Conservation (phyloP, 2,329 filamentous ascomycete genomes). For the Hymenoscyphus infarciens region DNA sequence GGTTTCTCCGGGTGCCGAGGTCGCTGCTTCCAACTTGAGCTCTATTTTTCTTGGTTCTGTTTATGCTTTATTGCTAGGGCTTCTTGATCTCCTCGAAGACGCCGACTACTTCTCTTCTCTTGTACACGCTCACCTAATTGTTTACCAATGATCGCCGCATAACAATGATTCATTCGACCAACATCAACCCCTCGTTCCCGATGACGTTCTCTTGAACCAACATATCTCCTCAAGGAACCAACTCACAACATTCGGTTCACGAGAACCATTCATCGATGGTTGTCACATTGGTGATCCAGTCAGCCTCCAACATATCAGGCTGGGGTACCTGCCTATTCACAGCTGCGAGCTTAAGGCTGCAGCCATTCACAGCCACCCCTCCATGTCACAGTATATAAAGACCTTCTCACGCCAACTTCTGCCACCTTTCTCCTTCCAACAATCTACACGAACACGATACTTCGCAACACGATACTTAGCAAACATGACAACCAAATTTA, state of each 20-base stretch:
- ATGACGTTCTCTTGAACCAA: too few species aligned
- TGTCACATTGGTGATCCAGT: too few species aligned
- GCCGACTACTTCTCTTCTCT: not conserved
- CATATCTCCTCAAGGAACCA: too few species aligned
- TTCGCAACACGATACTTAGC: not conserved
- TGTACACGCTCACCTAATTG: not conserved
- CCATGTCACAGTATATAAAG: not conserved
- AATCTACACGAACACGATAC: not conserved
- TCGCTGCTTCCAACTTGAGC: not conserved
- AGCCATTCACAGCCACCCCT: not conserved
- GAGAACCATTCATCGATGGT: too few species aligned
- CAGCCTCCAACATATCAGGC: not conserved
- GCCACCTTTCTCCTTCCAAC: not conserved
- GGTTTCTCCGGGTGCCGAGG: not conserved
- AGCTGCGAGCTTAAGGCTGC: not conserved
- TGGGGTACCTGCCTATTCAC: not conserved
- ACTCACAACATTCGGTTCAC: too few species aligned
- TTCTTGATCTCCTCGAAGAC: not conserved
- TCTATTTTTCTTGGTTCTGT: not conserved
- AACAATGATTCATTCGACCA: not conserved
- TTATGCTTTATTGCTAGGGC: not conserved
- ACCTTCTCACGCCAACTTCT: not conserved
- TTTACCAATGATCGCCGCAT: not conserved
- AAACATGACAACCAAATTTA: constrained; percentile 41
- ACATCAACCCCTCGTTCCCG: not conserved